Base-by-base conservation (phyloP, 148 eudicot species). In the Rhododendron henanense region DNA sequence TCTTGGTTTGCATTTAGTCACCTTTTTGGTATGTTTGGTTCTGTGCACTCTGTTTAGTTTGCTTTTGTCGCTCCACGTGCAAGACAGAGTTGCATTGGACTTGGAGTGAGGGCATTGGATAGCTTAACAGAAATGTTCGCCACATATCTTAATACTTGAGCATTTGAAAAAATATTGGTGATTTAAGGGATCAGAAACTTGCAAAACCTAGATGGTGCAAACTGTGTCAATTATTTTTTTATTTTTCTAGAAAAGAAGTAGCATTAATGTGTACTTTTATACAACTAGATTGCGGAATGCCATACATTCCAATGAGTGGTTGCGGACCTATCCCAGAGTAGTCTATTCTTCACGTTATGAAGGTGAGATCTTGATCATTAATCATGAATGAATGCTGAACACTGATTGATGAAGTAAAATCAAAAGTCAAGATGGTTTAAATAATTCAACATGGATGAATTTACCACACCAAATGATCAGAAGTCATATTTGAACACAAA, bases 201-300 rank as follows among this genome's bases (percentile, higher is more conserved):
- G 74, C 33, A 67, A 67, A 25, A 67, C 74, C 74, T 67, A 67
- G 74, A 67, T n/a, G 74, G 74, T 67, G 31, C 73, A 65, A 65
- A 25, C 5, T 25, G 33, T 67, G 31, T 67, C 2, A 65, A n/a
- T 67, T 23, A 2, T 2, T 25, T 25, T 67, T 65, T 9, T 7
- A 65, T 10, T 23, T 65, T 65, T 65, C 71, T 25, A 67, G 74
- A 67, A 25, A n/a, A 10, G 35, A 67, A 25, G 33, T 67, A 67
- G 74, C 74, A n/a, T 67, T 25, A 9, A 67, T 10, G 35, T 25
- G 33, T 28, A 25, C 74, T 67, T 63, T 23, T 59, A 59, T 21
- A 59, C n/a, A 19, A 21, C 65, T 59, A 21, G n/a, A 21, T 59
- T 59, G 65, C 2, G n/a, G 65, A 59, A 21, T 63, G 71, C 28